A percentile compares a stretch with the other conserved stretches of the same genome.
Conservation (phyloP, 352 stramenopile species). For the Globisporangium takayamanum region DNA sequence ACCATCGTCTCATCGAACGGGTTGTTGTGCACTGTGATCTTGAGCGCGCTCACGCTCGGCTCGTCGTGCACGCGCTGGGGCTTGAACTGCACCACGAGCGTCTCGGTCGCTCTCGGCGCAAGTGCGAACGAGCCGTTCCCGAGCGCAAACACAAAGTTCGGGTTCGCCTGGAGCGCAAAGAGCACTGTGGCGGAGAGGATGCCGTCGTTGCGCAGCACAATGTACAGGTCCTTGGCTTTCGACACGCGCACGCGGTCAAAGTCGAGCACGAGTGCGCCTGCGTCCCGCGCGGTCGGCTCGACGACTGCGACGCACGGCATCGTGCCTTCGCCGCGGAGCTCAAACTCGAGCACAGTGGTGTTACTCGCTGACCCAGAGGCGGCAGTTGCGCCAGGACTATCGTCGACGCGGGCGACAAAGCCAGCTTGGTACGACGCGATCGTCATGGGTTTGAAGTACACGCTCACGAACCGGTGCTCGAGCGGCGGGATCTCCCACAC, state of each 20-base stretch:
- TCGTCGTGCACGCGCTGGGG: conserved; percentile 75
- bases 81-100: conserved; percentile 75
- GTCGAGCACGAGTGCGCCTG: conserved; percentile 58
- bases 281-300: conserved; percentile 68
- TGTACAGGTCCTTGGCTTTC: conserved; percentile 53
- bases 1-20: conserved; percentile 84
- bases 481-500: conserved; percentile 92
- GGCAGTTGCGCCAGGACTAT: conserved; percentile 33
- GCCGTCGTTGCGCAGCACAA: conserved; percentile 89
- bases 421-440: conserved; percentile 78
- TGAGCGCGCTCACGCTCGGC: conserved; percentile 37
- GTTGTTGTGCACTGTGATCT: conserved; percentile 90
- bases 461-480: conserved; percentile 91
- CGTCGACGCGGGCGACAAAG: conserved; percentile 83
- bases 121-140: conserved; percentile 76
- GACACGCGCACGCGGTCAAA: conserved; percentile 77
- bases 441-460: conserved; percentile 89
- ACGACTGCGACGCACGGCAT: conserved; percentile 90
- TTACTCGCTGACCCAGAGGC: conserved; percentile 5
- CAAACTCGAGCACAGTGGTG: conserved; percentile 70
- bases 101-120: conserved; percentile 50
- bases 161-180: conserved; percentile 80
- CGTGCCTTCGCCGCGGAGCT: conserved; percentile 88
- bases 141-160: conserved; percentile 66
- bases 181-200: conserved; percentile 89